A percentile compares a stretch with the other conserved stretches of the same genome.
Conservation (phyloP, 495 filamentous ascomycete species). For the Hypoxylon perforatum region DNA sequence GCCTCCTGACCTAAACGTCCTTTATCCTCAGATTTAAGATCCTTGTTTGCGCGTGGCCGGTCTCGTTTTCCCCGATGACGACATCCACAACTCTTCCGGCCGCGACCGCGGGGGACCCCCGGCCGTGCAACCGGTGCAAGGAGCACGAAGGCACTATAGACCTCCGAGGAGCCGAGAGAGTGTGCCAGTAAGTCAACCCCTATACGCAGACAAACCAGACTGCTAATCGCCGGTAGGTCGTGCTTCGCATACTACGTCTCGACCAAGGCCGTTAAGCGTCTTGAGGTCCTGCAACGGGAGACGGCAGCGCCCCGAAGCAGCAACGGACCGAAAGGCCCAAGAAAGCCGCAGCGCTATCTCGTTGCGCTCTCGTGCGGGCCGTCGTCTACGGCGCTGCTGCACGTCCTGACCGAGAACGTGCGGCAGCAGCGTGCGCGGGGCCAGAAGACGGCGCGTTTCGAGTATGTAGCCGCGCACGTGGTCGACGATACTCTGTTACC, state of each 20-base stretch:
- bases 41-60: not conserved
- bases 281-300: slow-evolving; percentile 66
- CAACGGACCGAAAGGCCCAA: slow-evolving; percentile 47
- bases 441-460: slow-evolving; percentile 69
- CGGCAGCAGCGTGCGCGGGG: slow-evolving; percentile 65
- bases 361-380: slow-evolving; percentile 85
- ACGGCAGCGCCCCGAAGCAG: slow-evolving; percentile 59
- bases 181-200: slow-evolving; percentile 50
- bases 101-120: slow-evolving; percentile 17
- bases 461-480: slow-evolving; percentile 74
- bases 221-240: slow-evolving; percentile 59
- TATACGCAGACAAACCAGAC: not conserved
- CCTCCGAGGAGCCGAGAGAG: slow-evolving; percentile 49
- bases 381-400: slow-evolving; percentile 80
- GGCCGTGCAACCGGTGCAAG: slow-evolving; percentile 53
- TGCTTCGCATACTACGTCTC: slow-evolving; percentile 82
- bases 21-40: not conserved
- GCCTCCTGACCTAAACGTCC: too few relatives aligned
- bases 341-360: slow-evolving; percentile 66
- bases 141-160: slow-evolving; percentile 47
- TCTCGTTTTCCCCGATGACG: slow-evolving; percentile 18
- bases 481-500: slow-evolving; percentile 50
- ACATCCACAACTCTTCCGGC: slow-evolving; percentile 30
- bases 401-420: slow-evolving; percentile 77
- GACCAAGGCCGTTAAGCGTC: slow-evolving; percentile 81